Conservation (phyloP, 2,329 filamentous ascomycete species). For the Moelleriella libera region DNA sequence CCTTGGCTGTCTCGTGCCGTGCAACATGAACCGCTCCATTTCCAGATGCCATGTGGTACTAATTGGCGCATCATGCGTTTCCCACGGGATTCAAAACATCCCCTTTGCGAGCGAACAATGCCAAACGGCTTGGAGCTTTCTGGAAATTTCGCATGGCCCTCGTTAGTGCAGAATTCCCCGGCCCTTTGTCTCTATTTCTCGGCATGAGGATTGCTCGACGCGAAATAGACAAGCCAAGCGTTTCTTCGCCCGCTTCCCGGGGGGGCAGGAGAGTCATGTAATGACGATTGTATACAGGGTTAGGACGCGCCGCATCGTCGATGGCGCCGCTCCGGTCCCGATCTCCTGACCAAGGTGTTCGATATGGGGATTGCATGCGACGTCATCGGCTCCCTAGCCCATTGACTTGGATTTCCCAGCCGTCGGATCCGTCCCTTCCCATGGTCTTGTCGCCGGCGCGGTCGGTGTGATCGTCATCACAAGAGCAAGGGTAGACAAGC, state of each 20-base stretch:
- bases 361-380: constrained; percentile 1
- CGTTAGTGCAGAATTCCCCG: not conserved
- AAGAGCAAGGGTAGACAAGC: constrained; percentile 1
- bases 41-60: too few species aligned
- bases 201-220: not conserved
- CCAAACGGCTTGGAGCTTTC: not conserved
- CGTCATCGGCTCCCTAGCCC: constrained; percentile 1
- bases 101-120: not conserved
- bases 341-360: constrained; percentile 1
- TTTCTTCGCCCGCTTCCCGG: not conserved
- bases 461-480: constrained; percentile 5
- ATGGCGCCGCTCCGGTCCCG: constrained; percentile 5
- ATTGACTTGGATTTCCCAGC: constrained; percentile 1
- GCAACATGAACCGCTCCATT: not conserved
- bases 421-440: not conserved
- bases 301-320: constrained; percentile 4
- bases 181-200: not conserved
- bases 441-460: constrained; percentile 1
- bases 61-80: not conserved
- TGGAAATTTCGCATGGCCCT: not conserved
- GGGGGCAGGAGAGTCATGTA: constrained; percentile 1
- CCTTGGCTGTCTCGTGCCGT: not conserved
- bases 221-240: not conserved
- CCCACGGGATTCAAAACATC: not conserved
- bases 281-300: constrained; percentile 4